phyloP scores from a whole-genome alignment of 1,139 yeast genomes.

The Candida albicans region DNA sequence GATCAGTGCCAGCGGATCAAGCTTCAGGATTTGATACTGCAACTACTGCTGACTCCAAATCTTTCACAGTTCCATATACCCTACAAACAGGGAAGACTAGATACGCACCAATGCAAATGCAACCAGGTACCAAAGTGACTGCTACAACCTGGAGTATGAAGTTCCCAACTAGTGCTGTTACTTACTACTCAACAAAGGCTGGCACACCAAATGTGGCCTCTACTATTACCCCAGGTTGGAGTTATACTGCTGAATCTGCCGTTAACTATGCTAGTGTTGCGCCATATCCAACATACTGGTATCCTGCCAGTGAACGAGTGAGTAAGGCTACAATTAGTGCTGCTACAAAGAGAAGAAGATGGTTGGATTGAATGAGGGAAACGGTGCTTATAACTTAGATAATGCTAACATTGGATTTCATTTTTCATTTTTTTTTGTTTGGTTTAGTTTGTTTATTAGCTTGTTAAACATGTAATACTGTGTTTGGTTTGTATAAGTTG shows the following conservation, averaged over 20 bases:
- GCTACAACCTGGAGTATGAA: slow-evolving; percentile 61
- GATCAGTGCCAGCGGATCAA: slow-evolving; percentile 29
- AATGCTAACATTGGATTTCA: neutral
- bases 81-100: slow-evolving; percentile 71
- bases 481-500: too few species aligned
- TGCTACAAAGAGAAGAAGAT: slow-evolving; percentile 34
- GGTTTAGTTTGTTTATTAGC: neutral
- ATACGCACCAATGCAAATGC: slow-evolving; percentile 89
- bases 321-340: slow-evolving; percentile 39
- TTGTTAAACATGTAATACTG: too few species aligned
- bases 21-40: slow-evolving; percentile 27
- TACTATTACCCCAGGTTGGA: slow-evolving; percentile 83
- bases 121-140: slow-evolving; percentile 73
- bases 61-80: slow-evolving; percentile 59
- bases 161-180: slow-evolving; percentile 67
- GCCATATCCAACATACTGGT: slow-evolving; percentile 57
- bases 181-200: slow-evolving; percentile 47
- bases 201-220: slow-evolving; percentile 50
- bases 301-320: slow-evolving; percentile 42
- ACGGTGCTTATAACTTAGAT: neutral
- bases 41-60: slow-evolving; percentile 31
- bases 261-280: slow-evolving; percentile 70
- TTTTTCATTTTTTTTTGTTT: neutral
- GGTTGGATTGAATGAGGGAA: slow-evolving; percentile 22
- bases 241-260: slow-evolving; percentile 63